These are phyloP conservation scores for Thelonectria discophora DNA, from an alignment of 2,329 filamentous ascomycete species.

Conservation along the genomic window DNA sequence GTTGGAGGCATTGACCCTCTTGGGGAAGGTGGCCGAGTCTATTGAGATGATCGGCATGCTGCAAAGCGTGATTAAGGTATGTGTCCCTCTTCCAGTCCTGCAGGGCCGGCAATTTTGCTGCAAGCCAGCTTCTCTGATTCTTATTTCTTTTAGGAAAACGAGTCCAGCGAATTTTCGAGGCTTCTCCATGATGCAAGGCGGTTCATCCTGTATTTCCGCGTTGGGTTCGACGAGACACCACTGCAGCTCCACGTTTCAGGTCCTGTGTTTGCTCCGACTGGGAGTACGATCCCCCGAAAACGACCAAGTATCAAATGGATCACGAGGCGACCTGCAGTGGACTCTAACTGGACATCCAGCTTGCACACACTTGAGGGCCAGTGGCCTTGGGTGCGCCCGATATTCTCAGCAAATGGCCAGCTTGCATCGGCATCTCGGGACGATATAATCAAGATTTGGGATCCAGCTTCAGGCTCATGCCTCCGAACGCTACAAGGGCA, in stretches of 20 bases:
- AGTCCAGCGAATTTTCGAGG: neutral
- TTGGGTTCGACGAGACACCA: constrained; percentile 29
- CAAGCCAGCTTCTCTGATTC: neutral
- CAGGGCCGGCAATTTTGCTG: no score
- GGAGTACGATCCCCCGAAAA: neutral
- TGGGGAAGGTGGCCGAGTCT: neutral
- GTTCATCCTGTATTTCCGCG: constrained; percentile 22
- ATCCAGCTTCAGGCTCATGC: neutral
- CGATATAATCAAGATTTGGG: constrained; percentile 5
- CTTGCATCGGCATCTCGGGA: neutral
- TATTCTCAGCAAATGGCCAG: neutral
- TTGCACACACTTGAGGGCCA: constrained; percentile 23
- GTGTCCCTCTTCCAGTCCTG: neutral
- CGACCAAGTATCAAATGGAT: neutral
- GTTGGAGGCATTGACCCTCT: constrained; percentile 29
- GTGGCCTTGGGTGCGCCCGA: constrained; percentile 5
- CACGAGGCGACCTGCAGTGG: neutral
- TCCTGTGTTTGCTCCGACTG: constrained; percentile 37
- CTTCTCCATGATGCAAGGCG: constrained; percentile 32
- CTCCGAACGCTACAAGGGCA: neutral
- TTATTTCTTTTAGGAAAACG: neutral
- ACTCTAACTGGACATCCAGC: constrained; percentile 8
- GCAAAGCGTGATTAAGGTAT: constrained; percentile 10
- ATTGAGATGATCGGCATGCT: constrained; percentile 21
- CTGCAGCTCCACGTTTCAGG: constrained; percentile 42